Conservation (phyloP, 495 filamentous ascomycete species). For the Aspergillus avenaceus region DNA sequence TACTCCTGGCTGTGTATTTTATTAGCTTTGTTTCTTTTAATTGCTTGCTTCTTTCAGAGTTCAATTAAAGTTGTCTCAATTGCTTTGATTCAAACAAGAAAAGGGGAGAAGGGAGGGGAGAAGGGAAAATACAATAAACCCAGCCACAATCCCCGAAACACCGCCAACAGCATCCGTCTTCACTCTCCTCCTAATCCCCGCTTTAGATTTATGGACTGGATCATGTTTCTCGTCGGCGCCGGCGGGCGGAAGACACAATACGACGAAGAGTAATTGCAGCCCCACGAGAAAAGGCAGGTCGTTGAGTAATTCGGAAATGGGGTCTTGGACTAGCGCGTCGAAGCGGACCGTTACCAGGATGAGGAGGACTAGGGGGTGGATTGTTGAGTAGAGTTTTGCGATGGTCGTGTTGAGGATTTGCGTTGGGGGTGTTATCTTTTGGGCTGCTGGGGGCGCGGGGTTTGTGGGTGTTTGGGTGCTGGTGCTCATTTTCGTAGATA, state of each 20-base stretch:
- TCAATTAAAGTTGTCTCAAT: too few species aligned
- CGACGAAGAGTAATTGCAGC: slow-evolving; percentile 64
- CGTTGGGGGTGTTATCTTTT: slow-evolving; percentile 26
- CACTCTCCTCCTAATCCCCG: too few species aligned
- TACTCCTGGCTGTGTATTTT: slow-evolving; percentile 51
- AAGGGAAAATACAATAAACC: slow-evolving; percentile 2
- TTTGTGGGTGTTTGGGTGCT: too few species aligned
- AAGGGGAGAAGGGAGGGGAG: neutral
- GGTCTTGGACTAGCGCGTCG: slow-evolving; percentile 62
- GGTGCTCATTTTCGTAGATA: slow-evolving; percentile 19
- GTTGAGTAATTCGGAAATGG: slow-evolving; percentile 58
- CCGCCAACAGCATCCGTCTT: neutral
- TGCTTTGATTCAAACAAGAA: neutral
- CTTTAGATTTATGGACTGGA: slow-evolving; percentile 8
- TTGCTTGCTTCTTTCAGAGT: neutral
- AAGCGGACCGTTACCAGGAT: slow-evolving; percentile 59
- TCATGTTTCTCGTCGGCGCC: slow-evolving; percentile 21
- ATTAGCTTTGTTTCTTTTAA: neutral
- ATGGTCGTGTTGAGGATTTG: slow-evolving; percentile 44
- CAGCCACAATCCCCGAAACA: too few species aligned
- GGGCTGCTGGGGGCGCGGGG: slow-evolving; percentile 14
- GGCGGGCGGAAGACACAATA: slow-evolving; percentile 68
- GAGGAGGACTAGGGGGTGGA: slow-evolving; percentile 65
- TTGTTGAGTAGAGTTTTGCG: slow-evolving; percentile 50
- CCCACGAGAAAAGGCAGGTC: slow-evolving; percentile 58